Evolutionary conservation across 2,329 filamentous ascomycete genomes (phyloP), one percentile per base, ranked within the genome.

Genomic region (Trichoderma guizhouense): DNA sequence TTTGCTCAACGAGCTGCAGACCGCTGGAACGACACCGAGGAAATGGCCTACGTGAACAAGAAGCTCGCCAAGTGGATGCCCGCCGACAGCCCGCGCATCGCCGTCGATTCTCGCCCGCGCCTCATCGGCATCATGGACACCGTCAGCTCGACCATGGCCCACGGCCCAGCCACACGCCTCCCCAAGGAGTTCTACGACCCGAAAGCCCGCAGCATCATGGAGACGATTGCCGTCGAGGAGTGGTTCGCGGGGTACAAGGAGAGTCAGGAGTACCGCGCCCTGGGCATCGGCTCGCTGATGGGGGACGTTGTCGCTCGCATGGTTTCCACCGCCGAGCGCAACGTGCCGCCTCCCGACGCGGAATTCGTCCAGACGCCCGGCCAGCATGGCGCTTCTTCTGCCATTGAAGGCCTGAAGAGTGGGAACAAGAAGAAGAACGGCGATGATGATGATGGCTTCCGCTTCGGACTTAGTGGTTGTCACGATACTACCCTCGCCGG

Each of bases 41-140:
- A 98, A 72, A 95, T 98, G 91, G 87, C 88, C 36, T 95, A 97
- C 79, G 84, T 98, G 28, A 94, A 92, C 76, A 90, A 88, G 73
- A 83, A 93, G 72, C 90, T 95, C 69, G 90, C 92, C 43, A 94
- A 92, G 80, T 97, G 92, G 89, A 97, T 98, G 93, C 93, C 94
- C 0, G 86, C 89, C 8, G 86, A 86, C 43, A 86, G 85, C 34
- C 87, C 87, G 12, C 86, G 87, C 51, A 90, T 98, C 9, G 93
- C 92, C 30, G 93, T 98, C 9, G 94, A 98, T 80, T 91, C 91
- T 1, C 91, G 91, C 72, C 96, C 96, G 0, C 87, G 95, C 58
- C 85, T 98, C 14, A 94, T 91, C 7, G 96, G 96, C 68, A 92
- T 99, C 77, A 94, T 97, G 92, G 96, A 99, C 82, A 96, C 93